phyloP scores from a whole-genome alignment of 345 rosid species.

The Citrus medica region DNA sequence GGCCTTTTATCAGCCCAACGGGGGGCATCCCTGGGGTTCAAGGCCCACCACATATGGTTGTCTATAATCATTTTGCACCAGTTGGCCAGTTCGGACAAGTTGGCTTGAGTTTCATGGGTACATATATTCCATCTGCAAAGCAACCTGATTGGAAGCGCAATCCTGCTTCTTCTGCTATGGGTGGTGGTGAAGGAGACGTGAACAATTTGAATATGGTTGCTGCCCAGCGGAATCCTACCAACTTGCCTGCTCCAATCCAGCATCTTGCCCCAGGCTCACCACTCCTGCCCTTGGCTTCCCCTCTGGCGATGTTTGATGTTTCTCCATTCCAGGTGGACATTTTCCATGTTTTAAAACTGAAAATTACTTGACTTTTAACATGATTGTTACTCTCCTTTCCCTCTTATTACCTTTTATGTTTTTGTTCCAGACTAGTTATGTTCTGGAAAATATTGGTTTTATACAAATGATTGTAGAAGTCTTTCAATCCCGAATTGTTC shows the following conservation, averaged over 20 bases:
- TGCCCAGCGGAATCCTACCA: conserved; percentile 53
- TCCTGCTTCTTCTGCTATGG: conserved; percentile 57
- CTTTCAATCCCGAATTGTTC: background rate
- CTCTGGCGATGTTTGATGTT: conserved; percentile 86
- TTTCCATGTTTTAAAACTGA: background rate
- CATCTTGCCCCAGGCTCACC: conserved; percentile 81
- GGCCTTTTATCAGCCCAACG: conserved; percentile 86
- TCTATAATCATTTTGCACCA: conserved; percentile 97
- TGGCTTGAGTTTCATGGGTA: conserved; percentile 95
- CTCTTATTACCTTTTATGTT: background rate
- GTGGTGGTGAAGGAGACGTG: conserved; percentile 59
- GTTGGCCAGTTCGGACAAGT: conserved; percentile 95
- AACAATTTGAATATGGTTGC: conserved; percentile 51
- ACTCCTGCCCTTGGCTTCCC: conserved; percentile 71
- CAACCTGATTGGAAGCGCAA: conserved; percentile 96
- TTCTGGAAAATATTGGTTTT: background rate
- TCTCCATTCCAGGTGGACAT: conserved; percentile 86
- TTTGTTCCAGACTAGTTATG: background rate
- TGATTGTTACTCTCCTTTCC: background rate
- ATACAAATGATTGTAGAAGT: background rate
- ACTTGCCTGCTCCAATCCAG: conserved; percentile 64
- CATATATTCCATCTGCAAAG: conserved; percentile 84
- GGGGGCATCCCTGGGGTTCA: conserved; percentile 88
- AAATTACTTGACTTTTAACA: background rate
- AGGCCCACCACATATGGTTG: conserved; percentile 94